Conservation (phyloP, 1,284 basidiomycete genomes). For the Irpex sp. region DNA sequence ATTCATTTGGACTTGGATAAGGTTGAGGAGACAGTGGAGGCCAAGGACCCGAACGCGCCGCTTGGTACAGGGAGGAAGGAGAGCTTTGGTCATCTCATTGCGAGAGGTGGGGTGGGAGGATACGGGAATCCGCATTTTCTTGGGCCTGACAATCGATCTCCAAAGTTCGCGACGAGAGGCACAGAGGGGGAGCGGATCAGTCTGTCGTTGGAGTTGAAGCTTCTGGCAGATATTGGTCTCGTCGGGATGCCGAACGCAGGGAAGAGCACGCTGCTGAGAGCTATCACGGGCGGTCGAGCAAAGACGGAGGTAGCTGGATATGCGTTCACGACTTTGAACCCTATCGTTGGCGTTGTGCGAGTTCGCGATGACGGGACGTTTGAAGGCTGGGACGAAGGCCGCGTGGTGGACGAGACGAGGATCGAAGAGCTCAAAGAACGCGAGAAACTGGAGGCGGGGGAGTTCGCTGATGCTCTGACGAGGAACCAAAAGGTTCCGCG, state of each 20-base stretch:
- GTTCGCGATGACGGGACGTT: slow-evolving; percentile 81
- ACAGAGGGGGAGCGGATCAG: slow-evolving; percentile 79
- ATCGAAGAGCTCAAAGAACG: slow-evolving; percentile 53
- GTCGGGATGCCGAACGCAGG: slow-evolving; percentile 96
- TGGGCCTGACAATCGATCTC: slow-evolving; percentile 63
- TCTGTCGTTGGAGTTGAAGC: slow-evolving; percentile 90
- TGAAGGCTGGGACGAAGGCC: slow-evolving; percentile 50
- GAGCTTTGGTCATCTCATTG: slow-evolving; percentile 66
- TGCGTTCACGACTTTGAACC: slow-evolving; percentile 94
- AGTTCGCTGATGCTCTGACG: slow-evolving; percentile 44
- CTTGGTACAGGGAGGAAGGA: slow-evolving; percentile 61
- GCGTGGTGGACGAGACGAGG: slow-evolving; percentile 70
- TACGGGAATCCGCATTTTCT: slow-evolving; percentile 89
- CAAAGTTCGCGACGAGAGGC: slow-evolving; percentile 81
- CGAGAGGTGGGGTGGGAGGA: slow-evolving; percentile 81
- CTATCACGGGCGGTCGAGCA: slow-evolving; percentile 81
- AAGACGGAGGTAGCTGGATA: slow-evolving; percentile 84
- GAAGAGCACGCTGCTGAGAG: slow-evolving; percentile 87
- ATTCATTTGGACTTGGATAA: slow-evolving; percentile 61
- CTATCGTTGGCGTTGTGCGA: slow-evolving; percentile 90
- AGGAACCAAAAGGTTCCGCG: slow-evolving; percentile 40
- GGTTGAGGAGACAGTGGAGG: slow-evolving; percentile 39
- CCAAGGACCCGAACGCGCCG: slow-evolving; percentile 51
- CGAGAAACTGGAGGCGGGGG: slow-evolving; percentile 47
- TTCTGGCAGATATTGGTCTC: slow-evolving; percentile 90